Evolutionary conservation across 441 rosid species (phyloP).

Genomic region (Pelargonium myrrhifolium): DNA sequence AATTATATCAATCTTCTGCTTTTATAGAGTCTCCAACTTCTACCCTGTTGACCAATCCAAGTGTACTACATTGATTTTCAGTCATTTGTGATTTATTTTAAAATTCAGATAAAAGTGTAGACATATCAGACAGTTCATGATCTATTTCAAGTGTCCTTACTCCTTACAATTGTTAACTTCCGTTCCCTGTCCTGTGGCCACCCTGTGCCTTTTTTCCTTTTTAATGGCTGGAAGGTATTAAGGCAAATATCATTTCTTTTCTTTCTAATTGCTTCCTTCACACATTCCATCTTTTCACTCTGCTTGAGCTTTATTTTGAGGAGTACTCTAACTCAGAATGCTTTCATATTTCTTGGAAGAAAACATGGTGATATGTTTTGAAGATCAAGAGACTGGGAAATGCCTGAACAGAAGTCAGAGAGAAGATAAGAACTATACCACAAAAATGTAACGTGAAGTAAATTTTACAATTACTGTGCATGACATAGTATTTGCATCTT

Average conservation of each 20-base stretch:
- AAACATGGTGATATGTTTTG: slow-evolving; percentile 94
- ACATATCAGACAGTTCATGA: background rate
- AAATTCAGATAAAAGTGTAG: background rate
- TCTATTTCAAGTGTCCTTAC: background rate
- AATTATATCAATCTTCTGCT: background rate
- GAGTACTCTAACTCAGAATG: slow-evolving; percentile 19
- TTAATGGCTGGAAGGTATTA: background rate
- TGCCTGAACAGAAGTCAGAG: slow-evolving; percentile 67
- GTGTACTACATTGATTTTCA: background rate
- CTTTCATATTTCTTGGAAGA: slow-evolving; percentile 40
- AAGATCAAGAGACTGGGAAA: slow-evolving; percentile 68
- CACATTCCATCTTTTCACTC: slow-evolving; percentile 3
- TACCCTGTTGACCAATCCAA: slow-evolving; percentile 9
- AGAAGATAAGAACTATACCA: slow-evolving; percentile 48
- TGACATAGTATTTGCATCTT: slow-evolving; percentile 3
- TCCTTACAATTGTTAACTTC: slow-evolving; percentile 2
- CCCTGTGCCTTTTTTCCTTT: background rate
- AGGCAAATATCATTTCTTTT: background rate
- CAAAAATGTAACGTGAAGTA: slow-evolving; percentile 47
- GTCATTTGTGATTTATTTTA: background rate
- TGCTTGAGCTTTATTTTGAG: slow-evolving; percentile 16
- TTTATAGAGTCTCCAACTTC: slow-evolving; percentile 1
- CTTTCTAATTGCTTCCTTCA: background rate
- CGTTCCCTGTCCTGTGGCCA: background rate
- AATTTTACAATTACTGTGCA: slow-evolving; percentile 18